phyloP scores from a whole-genome alignment of 768 basidiomycete species.

The Phaeotremella skinneri region DNA sequence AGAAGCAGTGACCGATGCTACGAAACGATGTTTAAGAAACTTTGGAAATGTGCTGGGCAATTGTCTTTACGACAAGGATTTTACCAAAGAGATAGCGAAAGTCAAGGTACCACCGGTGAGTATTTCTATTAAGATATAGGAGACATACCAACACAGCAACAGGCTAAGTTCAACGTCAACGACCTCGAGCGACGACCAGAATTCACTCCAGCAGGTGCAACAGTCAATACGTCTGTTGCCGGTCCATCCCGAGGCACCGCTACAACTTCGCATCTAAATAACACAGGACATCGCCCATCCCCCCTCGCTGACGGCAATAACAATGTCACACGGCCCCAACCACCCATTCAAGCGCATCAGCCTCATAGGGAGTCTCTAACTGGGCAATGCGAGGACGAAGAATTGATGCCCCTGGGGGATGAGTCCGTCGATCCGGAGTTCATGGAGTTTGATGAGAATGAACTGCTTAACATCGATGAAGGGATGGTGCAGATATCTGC shows the following conservation, averaged over 20 bases:
- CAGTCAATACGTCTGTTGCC: neutral
- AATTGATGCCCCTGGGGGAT: conserved; percentile 15
- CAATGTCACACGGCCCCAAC: neutral
- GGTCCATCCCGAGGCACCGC: conserved; percentile 24
- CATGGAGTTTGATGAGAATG: conserved; percentile 23
- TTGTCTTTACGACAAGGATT: conserved; percentile 94
- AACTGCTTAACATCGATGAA: conserved; percentile 19
- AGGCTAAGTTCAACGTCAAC: conserved; percentile 41
- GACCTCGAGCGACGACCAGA: conserved; percentile 49
- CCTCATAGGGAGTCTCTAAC: neutral
- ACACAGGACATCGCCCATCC: conserved; percentile 6
- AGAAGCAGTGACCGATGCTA: conserved; percentile 90
- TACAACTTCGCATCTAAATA: conserved; percentile 7
- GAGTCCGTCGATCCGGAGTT: conserved; percentile 43
- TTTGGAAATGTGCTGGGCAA: conserved; percentile 95
- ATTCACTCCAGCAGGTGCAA: conserved; percentile 27
- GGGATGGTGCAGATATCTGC: conserved; percentile 2
- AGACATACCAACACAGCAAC: neutral
- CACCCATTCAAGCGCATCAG: neutral
- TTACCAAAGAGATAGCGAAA: conserved; percentile 77
- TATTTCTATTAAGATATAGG: conserved; percentile 21
- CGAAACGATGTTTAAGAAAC: conserved; percentile 84
- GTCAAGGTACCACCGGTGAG: conserved; percentile 79
- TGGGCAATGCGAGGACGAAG: neutral
- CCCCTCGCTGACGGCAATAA: neutral